Evolutionary conservation across 2,329 filamentous ascomycete species (phyloP).

Genomic region (Epichloe amarillans): DNA sequence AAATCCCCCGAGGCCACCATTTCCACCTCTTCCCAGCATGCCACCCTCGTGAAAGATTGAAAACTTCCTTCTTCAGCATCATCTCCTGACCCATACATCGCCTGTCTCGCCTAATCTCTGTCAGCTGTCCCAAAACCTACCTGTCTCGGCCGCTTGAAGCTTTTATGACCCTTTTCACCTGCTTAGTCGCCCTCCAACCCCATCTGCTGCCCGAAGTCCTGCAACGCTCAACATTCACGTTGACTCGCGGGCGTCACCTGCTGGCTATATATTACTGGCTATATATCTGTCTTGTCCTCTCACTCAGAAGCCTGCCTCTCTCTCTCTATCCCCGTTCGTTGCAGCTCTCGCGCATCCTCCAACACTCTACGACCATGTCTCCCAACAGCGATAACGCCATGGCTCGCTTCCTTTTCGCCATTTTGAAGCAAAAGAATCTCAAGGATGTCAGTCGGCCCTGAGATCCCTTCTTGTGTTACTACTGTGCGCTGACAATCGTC

Average conservation of each 20-base stretch:
- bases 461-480: neutral
- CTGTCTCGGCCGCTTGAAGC: neutral
- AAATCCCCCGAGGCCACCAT: neutral
- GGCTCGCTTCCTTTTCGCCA: constrained; percentile 45
- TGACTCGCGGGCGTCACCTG: neutral
- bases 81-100: neutral
- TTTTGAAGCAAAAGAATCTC: constrained; percentile 44
- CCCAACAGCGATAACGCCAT: constrained; percentile 43
- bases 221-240: neutral
- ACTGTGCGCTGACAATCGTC: constrained; percentile 1
- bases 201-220: neutral
- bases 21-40: neutral
- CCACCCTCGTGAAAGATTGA: neutral
- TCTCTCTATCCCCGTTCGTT: too few species aligned
- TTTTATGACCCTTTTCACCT: neutral
- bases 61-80: neutral
- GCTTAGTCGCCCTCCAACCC: neutral
- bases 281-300: neutral
- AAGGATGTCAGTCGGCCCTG: constrained; percentile 38
- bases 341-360: neutral
- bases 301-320: neutral
- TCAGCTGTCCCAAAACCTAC: neutral
- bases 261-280: neutral
- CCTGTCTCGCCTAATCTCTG: neutral
- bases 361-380: constrained; percentile 25